Base-by-base conservation (phyloP, 1,139 yeast genomes). In the Meyerozyma elateridarum region DNA sequence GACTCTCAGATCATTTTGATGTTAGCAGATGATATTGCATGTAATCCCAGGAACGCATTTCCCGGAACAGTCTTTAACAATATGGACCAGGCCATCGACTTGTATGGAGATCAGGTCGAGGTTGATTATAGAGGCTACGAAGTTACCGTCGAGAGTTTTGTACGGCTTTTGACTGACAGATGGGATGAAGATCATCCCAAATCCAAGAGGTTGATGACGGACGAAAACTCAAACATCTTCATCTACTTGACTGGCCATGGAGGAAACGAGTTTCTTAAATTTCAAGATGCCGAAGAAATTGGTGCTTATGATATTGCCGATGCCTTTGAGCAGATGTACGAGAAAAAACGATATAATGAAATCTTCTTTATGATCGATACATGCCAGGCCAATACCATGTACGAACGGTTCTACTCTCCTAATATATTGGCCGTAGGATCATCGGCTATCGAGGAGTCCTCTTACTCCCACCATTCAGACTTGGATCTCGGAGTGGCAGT, bases 161-260 rank as follows among this genome's bases (percentile, higher is more conserved):
- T 91, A 15, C 69, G 98, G 39, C 64, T 91, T 36, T 62, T 91
- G 44, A 91, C 98, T 0, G 97, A 91, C 52, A 73, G 97, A 43
- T 91, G 97, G 96, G 91, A 88, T 31, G 83, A 80, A 20, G 88
- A 85, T 36, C 95, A 91, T 45, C 97, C 98, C 3, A 70, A 95
- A 39, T 84, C 95, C 14, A 91, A 91, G 59, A 70, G 97, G 43
- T 65, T 91, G 28, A 64, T 89, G 41, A 88, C 97, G 0, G 97
- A 91, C 59, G 96, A 89, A 52, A 80, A 88, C 52, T 85, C 96
- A 14, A 91, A 91, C 54, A 87, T 91, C 31, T 85, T 91, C 56
- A 84, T 91, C 24, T 91, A 93, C 56, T 73, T 91, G 79, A 93
- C 98, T 1, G 99, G 99, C 11, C 99, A 91, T 58, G 99, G 99